These are phyloP conservation scores for Platismatia glauca DNA, from an alignment of 495 filamentous ascomycete species.

Conservation along the genomic window DNA sequence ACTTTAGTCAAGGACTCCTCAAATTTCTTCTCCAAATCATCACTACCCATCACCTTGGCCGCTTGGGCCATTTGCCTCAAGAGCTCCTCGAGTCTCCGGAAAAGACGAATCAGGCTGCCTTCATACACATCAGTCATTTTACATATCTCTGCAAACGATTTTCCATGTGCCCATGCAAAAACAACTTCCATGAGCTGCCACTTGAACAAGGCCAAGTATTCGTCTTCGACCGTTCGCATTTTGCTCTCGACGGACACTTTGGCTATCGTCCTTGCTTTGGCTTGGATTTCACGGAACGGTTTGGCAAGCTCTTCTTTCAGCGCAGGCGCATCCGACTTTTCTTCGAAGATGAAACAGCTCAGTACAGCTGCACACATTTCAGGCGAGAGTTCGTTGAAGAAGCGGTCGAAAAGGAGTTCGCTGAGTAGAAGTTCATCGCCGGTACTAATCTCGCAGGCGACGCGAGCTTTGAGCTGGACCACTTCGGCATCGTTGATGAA, in stretches of 20 bases:
- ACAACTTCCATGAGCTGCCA: slow-evolving; percentile 95
- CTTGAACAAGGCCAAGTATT: slow-evolving; percentile 81
- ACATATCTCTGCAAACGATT: slow-evolving; percentile 88
- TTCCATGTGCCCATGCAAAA: slow-evolving; percentile 85
- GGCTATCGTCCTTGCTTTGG: slow-evolving; percentile 74
- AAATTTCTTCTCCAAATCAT: slow-evolving; percentile 85
- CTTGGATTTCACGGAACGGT: slow-evolving; percentile 74
- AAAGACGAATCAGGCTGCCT: slow-evolving; percentile 88
- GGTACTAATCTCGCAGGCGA: slow-evolving; percentile 94
- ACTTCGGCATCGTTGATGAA: slow-evolving; percentile 94
- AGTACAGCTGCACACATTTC: slow-evolving; percentile 78
- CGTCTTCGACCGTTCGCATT: slow-evolving; percentile 79
- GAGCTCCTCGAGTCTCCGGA: slow-evolving; percentile 89
- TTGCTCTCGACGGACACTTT: slow-evolving; percentile 93
- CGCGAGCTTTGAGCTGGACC: slow-evolving; percentile 88
- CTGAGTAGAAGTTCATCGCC: slow-evolving; percentile 84
- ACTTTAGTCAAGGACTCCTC: slow-evolving; percentile 76
- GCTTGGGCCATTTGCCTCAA: slow-evolving; percentile 97
- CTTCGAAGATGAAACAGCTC: slow-evolving; percentile 93
- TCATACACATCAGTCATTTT: slow-evolving; percentile 99
- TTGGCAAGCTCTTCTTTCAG: slow-evolving; percentile 77
- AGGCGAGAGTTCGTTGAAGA: slow-evolving; percentile 90
- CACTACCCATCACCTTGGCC: slow-evolving; percentile 92
- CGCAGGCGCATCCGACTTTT: slow-evolving; percentile 63
- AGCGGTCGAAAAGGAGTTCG: slow-evolving; percentile 90